phyloP scores from a whole-genome alignment of 208 protist genomes.

The Leishmania turanica region DNA sequence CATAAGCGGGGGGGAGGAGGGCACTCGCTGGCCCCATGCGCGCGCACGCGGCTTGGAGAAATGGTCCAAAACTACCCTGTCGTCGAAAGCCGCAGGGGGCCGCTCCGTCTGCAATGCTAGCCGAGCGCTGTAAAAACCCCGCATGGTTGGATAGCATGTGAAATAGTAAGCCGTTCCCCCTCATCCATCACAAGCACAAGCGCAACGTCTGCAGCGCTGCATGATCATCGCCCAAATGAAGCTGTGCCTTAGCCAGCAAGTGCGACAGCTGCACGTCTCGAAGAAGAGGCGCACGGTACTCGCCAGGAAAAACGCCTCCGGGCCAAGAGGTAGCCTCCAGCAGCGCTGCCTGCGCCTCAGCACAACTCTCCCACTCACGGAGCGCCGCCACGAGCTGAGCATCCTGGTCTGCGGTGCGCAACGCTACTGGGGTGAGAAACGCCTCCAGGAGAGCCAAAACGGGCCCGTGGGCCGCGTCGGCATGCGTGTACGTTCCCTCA shows the following conservation, averaged over 20 bases:
- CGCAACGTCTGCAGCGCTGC: conserved; percentile 8
- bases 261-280: conserved; percentile 4
- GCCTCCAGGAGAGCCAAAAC: conserved; percentile 53
- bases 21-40: background rate
- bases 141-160: background rate
- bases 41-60: background rate
- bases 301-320: conserved; percentile 4
- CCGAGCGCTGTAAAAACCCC: too few relatives aligned
- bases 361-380: conserved; percentile 6
- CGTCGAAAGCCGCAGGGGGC: background rate
- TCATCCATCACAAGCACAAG: conserved; percentile 9
- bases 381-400: conserved; percentile 21
- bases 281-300: conserved; percentile 25
- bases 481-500: conserved; percentile 12
- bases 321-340: conserved; percentile 4
- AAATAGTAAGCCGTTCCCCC: background rate
- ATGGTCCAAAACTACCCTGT: background rate
- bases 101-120: background rate
- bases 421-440: conserved; percentile 32
- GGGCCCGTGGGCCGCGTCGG: conserved; percentile 31
- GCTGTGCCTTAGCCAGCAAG: conserved; percentile 15
- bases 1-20: background rate
- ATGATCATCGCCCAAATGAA: conserved; percentile 18
- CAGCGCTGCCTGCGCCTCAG: background rate
- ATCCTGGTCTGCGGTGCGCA: conserved; percentile 8